A percentile compares a stretch with the other conserved stretches of the same genome.
These are phyloP conservation scores for Naematelia aurantialba DNA, from an alignment of 768 basidiomycete genomes.

Conservation along the genomic window DNA sequence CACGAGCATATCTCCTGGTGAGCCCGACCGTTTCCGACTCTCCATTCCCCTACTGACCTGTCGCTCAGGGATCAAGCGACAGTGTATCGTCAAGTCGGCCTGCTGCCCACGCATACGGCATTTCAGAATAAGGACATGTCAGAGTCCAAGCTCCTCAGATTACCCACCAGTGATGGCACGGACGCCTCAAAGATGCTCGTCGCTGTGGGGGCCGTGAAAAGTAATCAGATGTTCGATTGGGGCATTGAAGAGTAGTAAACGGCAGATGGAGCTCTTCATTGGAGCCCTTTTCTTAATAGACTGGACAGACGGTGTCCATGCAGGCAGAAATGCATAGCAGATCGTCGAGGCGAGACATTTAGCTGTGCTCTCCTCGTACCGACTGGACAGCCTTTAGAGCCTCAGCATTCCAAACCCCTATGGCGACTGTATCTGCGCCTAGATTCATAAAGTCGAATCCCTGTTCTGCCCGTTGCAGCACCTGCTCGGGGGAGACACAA, in stretches of 20 bases:
- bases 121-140: constrained; percentile 9
- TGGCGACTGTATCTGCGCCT: constrained; percentile 27
- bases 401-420: constrained; percentile 25
- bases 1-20: constrained; percentile 53
- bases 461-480: constrained; percentile 22
- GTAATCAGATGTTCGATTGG: constrained; percentile 10
- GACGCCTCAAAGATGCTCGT: constrained; percentile 5
- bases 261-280: neutral
- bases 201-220: constrained; percentile 8
- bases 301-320: too few species aligned
- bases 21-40: neutral
- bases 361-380: neutral
- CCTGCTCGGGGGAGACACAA: constrained; percentile 28
- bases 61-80: constrained; percentile 55
- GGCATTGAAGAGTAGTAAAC: neutral
- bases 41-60: neutral
- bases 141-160: neutral
- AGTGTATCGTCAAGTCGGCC: constrained; percentile 52
- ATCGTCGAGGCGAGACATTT: too few species aligned
- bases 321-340: too few species aligned
- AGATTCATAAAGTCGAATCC: constrained; percentile 38
- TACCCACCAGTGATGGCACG: constrained; percentile 9
- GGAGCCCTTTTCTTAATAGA: too few species aligned
- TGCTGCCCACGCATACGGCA: constrained; percentile 43
- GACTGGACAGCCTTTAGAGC: constrained; percentile 2